Evolutionary conservation across 139 green algal species (phyloP).

Genomic region (Chlamydomonas sp.): DNA sequence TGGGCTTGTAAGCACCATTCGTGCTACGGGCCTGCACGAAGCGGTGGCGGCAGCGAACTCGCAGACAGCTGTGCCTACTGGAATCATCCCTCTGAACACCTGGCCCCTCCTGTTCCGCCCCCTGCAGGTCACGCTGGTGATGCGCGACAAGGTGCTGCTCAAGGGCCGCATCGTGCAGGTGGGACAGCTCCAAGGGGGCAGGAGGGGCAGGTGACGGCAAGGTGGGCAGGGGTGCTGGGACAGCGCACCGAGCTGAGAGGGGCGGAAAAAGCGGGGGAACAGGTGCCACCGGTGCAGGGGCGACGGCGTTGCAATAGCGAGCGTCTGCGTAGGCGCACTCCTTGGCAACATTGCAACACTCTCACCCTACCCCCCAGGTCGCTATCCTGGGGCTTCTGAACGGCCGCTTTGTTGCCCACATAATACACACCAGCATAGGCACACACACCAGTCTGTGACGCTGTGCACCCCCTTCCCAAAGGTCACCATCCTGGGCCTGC

Average conservation of each 20-base stretch:
- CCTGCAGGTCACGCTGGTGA: constrained; percentile 60
- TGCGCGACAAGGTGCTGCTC: constrained; percentile 66
- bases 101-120: neutral
- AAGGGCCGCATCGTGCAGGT: constrained; percentile 58
- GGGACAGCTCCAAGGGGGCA: neutral
- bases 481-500: constrained; percentile 17
- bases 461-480: neutral
- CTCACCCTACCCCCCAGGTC: constrained; percentile 16
- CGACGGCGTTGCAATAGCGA: neutral
- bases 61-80: too few relatives aligned
- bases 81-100: too few relatives aligned
- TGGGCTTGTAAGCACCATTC: too few relatives aligned
- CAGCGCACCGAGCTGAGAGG: neutral
- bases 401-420: neutral
- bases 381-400: neutral
- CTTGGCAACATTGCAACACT: neutral
- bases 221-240: neutral
- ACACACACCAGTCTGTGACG: neutral
- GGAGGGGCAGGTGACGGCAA: neutral
- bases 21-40: too few relatives aligned
- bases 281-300: neutral
- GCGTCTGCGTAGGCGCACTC: neutral
- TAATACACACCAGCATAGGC: neutral
- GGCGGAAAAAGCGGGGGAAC: neutral
- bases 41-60: too few relatives aligned